Evolutionary conservation across 768 basidiomycete genomes (phyloP).

Genomic region (Tylopilus plumbeoviolaceoides): DNA sequence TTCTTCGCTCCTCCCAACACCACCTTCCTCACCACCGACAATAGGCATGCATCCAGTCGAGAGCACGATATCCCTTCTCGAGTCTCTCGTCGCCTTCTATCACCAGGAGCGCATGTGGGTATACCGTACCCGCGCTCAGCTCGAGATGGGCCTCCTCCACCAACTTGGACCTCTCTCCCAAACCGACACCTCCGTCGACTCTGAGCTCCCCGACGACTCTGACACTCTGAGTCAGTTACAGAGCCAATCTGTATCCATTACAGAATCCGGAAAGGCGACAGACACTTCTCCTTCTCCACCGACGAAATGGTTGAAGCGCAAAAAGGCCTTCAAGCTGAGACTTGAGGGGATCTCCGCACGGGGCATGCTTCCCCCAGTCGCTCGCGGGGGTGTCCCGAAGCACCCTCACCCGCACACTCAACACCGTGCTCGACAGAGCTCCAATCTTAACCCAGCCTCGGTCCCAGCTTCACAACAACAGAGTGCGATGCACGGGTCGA

Average conservation of each 20-base stretch:
- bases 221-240: slow-evolving; percentile 16
- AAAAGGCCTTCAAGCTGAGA: slow-evolving; percentile 53
- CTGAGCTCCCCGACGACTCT: slow-evolving; percentile 20
- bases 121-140: slow-evolving; percentile 56
- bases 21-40: slow-evolving; percentile 31
- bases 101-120: slow-evolving; percentile 72
- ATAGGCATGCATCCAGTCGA: slow-evolving; percentile 35
- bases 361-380: slow-evolving; percentile 13
- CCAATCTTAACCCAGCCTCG: slow-evolving; percentile 30
- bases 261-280: slow-evolving; percentile 26
- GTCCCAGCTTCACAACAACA: slow-evolving; percentile 23
- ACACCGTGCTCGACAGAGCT: slow-evolving; percentile 29
- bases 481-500: slow-evolving; percentile 7
- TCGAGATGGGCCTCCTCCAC: slow-evolving; percentile 45
- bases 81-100: slow-evolving; percentile 63
- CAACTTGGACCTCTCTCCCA: slow-evolving; percentile 10
- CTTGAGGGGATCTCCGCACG: slow-evolving; percentile 40
- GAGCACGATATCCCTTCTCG: slow-evolving; percentile 55
- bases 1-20: slow-evolving; percentile 33
- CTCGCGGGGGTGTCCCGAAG: slow-evolving; percentile 26
- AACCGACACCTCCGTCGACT: slow-evolving; percentile 3
- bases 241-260: slow-evolving; percentile 14
- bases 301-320: slow-evolving; percentile 51
- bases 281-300: slow-evolving; percentile 30
- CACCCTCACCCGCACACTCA: slow-evolving; percentile 22